phyloP scores from a whole-genome alignment of 257 asterid species.

The Solanum clarkiae region DNA sequence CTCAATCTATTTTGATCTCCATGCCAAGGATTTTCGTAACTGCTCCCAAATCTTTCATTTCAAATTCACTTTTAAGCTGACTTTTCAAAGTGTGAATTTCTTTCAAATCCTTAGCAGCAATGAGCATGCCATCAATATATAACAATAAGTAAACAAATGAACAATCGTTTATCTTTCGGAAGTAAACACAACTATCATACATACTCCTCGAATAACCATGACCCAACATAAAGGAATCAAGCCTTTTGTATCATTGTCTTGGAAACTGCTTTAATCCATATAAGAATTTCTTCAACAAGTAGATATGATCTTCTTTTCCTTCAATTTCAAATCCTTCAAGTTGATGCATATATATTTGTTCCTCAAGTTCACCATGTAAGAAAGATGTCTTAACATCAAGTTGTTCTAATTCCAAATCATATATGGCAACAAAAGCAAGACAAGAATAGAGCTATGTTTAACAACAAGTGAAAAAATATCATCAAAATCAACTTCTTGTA shows the following conservation, averaged over 20 bases:
- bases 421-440: neutral
- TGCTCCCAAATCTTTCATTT: neutral
- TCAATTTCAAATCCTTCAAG: neutral
- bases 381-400: neutral
- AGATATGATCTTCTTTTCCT: no score
- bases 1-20: neutral
- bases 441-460: neutral
- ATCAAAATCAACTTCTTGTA: neutral
- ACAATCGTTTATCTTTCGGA: no score
- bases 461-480: neutral
- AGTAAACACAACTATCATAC: neutral
- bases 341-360: neutral
- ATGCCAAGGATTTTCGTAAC: neutral
- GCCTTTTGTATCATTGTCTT: neutral
- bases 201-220: neutral
- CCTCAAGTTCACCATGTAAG: no score
- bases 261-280: neutral
- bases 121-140: neutral
- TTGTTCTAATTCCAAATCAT: no score
- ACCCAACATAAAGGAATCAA: neutral
- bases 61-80: no score
- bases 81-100: neutral
- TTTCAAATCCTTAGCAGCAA: neutral
- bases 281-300: neutral
- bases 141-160: neutral